Evolutionary conservation across 2,329 filamentous ascomycete species (phyloP).

Genomic region (Penicillium glabrum): DNA sequence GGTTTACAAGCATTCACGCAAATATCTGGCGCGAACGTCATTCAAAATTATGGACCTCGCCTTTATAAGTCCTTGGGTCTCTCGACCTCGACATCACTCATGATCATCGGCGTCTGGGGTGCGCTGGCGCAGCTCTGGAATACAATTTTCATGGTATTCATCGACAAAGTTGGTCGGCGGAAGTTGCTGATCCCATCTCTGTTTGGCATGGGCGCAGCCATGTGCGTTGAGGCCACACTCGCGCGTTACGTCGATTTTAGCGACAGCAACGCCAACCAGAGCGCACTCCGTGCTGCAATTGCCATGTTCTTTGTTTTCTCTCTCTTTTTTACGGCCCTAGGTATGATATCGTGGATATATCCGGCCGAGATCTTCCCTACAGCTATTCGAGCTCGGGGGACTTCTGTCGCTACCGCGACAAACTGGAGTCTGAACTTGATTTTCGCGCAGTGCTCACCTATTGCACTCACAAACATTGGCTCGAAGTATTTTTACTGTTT

Average conservation of each 20-base stretch:
- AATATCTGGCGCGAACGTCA: constrained; percentile 50
- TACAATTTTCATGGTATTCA: constrained; percentile 46
- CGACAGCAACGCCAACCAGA: constrained; percentile 26
- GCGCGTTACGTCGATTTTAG: constrained; percentile 37
- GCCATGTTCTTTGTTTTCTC: constrained; percentile 51
- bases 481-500: constrained; percentile 54
- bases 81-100: constrained; percentile 45
- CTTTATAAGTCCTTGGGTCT: constrained; percentile 50
- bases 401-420: constrained; percentile 46
- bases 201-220: constrained; percentile 43
- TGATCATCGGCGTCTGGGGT: constrained; percentile 54
- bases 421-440: constrained; percentile 50
- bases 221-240: constrained; percentile 44
- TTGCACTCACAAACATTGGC: constrained; percentile 42
- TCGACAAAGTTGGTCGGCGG: constrained; percentile 51
- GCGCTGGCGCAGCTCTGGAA: constrained; percentile 52
- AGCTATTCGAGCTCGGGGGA: constrained; percentile 43
- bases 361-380: constrained; percentile 50
- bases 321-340: constrained; percentile 46
- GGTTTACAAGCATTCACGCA: constrained; percentile 52
- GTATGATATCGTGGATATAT: constrained; percentile 50
- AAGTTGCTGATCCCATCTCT: constrained; percentile 49
- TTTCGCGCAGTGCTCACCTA: constrained; percentile 52
- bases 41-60: constrained; percentile 45
- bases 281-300: constrained; percentile 46